Conservation (phyloP, 2,329 filamentous ascomycete genomes). For the Aciculosporium take region DNA sequence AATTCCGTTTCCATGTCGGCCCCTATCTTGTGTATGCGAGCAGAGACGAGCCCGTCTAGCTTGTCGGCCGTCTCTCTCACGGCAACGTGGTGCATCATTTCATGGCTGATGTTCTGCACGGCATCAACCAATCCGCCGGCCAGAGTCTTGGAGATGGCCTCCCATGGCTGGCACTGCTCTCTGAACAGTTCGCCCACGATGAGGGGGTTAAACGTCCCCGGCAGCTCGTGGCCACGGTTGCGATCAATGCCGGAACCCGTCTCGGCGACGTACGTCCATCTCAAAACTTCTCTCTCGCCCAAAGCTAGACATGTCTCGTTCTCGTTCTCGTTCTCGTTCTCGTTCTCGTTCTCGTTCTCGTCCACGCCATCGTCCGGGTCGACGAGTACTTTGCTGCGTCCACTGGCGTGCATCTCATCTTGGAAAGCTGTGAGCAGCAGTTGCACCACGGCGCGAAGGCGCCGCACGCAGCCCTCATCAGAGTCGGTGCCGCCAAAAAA, state of each 20-base stretch:
- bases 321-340: conserved; percentile 5
- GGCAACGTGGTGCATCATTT: conserved; percentile 8
- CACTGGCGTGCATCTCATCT: conserved; percentile 23
- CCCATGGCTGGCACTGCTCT: conserved; percentile 45
- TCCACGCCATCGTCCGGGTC: conserved; percentile 14
- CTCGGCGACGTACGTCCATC: conserved; percentile 9
- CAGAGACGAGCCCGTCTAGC: conserved; percentile 8
- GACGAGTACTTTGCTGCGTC: conserved; percentile 21
- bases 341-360: too few species aligned
- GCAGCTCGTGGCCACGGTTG: conserved; percentile 33
- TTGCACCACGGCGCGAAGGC: conserved; percentile 41
- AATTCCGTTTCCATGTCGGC: conserved; percentile 25
- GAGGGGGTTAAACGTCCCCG: conserved; percentile 45
- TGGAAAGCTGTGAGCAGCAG: conserved; percentile 29
- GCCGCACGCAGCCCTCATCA: conserved; percentile 21
- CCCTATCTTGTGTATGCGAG: conserved; percentile 9
- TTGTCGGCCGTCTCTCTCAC: conserved; percentile 8
- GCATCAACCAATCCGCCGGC: conserved; percentile 5
- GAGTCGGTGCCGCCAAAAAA: conserved; percentile 32
- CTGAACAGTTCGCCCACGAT: conserved; percentile 45
- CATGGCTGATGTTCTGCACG: conserved; percentile 2
- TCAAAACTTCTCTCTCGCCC: neutral
- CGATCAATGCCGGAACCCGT: conserved; percentile 10
- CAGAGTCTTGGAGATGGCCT: conserved; percentile 22
- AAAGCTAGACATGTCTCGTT: neutral